Evolutionary conservation across 192 early-diverging fungal genomes (phyloP).

Genomic region (Umbelopsis ramanniana): DNA sequence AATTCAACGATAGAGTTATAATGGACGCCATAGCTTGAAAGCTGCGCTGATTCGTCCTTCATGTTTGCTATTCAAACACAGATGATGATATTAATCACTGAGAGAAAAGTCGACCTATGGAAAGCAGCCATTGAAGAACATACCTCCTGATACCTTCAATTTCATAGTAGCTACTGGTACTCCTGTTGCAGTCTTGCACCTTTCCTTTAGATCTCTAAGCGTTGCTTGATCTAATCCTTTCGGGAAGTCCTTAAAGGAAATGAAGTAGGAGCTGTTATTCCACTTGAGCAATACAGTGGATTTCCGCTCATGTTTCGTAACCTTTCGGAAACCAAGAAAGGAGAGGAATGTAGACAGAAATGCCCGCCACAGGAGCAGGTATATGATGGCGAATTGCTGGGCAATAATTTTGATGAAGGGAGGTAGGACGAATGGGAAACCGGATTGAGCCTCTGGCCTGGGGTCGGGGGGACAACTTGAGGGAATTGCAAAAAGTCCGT

Average conservation of each 20-base stretch:
- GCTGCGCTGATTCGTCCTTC: constrained; percentile 75
- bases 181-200: constrained; percentile 72
- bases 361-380: constrained; percentile 30
- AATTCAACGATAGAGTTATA: constrained; percentile 74
- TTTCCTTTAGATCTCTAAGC: constrained; percentile 75
- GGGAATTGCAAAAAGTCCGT: too few relatives aligned
- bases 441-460: background rate
- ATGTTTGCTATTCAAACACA: constrained; percentile 56
- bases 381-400: constrained; percentile 15
- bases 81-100: background rate
- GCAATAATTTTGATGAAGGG: constrained; percentile 20
- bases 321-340: constrained; percentile 28
- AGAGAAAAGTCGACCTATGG: background rate
- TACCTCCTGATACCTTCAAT: constrained; percentile 76
- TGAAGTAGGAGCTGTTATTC: constrained; percentile 17
- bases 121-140: constrained; percentile 16
- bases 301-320: constrained; percentile 25
- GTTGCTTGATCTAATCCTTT: constrained; percentile 53
- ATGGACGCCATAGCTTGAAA: constrained; percentile 71
- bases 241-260: constrained; percentile 37
- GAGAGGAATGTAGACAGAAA: constrained; percentile 19
- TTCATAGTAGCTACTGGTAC: constrained; percentile 80
- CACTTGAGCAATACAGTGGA: constrained; percentile 31
- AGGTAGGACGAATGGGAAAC: background rate
- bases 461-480: background rate